phyloP scores from a whole-genome alignment of 768 basidiomycete species.

The Tephrocybe rancida region DNA sequence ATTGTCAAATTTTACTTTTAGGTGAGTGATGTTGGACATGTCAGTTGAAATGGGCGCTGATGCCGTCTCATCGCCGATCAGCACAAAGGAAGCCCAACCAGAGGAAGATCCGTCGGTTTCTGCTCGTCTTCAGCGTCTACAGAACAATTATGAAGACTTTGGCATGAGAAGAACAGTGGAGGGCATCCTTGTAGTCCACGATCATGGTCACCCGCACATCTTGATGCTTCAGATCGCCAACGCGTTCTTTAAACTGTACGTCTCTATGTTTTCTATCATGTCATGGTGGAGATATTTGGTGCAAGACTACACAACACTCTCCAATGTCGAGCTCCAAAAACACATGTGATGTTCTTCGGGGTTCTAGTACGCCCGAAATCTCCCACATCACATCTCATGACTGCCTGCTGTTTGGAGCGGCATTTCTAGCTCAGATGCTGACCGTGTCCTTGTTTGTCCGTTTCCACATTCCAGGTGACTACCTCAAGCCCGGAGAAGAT shows the following conservation, averaged over 20 bases:
- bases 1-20: conserved; percentile 91
- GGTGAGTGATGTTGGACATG: conserved; percentile 41
- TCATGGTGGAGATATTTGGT: background rate
- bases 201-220: conserved; percentile 97
- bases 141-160: conserved; percentile 96
- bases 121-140: conserved; percentile 89
- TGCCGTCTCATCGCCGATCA: conserved; percentile 29
- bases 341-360: no score
- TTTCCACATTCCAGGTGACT: conserved; percentile 85
- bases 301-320: no score
- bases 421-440: no score
- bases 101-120: conserved; percentile 98
- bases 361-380: background rate
- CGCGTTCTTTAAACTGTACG: conserved; percentile 97
- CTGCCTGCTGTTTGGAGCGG: no score
- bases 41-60: conserved; percentile 3
- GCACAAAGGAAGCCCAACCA: conserved; percentile 95
- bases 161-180: conserved; percentile 97
- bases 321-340: no score
- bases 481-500: conserved; percentile 94
- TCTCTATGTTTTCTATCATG: conserved; percentile 15
- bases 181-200: conserved; percentile 87
- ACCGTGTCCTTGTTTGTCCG: no score
- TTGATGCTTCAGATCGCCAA: conserved; percentile 99
- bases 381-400: background rate